Evolutionary conservation across 371 early-diverging fungal genomes (phyloP).

Genomic region (Nematocida ironsii): DNA sequence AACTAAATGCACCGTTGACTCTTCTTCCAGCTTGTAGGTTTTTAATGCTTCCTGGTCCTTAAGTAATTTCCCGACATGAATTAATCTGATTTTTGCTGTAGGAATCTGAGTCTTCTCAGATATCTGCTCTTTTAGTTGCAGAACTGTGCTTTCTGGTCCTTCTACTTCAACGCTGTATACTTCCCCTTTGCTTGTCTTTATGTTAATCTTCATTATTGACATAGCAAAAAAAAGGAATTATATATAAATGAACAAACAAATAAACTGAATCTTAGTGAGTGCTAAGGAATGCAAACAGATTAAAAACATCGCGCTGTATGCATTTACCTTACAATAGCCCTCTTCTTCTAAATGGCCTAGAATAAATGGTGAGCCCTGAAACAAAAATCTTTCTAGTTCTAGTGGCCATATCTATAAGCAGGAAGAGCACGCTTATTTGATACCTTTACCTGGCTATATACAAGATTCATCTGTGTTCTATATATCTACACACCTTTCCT

Average conservation of each 20-base stretch:
- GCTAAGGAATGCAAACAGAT: no score
- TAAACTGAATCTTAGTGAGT: not conserved
- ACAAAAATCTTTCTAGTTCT: no score
- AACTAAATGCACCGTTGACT: constrained; percentile 26
- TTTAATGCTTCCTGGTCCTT: constrained; percentile 37
- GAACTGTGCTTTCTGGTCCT: constrained; percentile 21
- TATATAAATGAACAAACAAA: not conserved
- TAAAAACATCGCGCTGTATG: no score
- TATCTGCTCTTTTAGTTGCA: constrained; percentile 21
- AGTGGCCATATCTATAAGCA: no score
- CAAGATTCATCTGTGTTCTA: no score
- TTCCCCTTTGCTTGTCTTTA: constrained; percentile 58
- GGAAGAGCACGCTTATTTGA: no score
- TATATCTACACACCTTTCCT: no score
- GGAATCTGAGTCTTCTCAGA: not conserved
- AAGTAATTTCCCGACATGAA: constrained; percentile 32
- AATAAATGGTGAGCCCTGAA: no score
- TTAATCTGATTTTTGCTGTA: constrained; percentile 15
- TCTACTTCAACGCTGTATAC: constrained; percentile 37
- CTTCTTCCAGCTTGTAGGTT: constrained; percentile 30
- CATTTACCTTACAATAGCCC: no score
- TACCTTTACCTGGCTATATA: no score
- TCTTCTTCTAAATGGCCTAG: no score
- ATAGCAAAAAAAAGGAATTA: constrained; percentile 34
- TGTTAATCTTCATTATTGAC: constrained; percentile 48